These are phyloP conservation scores for Podospora australis DNA, from an alignment of 495 filamentous ascomycete genomes.

Conservation along the genomic window DNA sequence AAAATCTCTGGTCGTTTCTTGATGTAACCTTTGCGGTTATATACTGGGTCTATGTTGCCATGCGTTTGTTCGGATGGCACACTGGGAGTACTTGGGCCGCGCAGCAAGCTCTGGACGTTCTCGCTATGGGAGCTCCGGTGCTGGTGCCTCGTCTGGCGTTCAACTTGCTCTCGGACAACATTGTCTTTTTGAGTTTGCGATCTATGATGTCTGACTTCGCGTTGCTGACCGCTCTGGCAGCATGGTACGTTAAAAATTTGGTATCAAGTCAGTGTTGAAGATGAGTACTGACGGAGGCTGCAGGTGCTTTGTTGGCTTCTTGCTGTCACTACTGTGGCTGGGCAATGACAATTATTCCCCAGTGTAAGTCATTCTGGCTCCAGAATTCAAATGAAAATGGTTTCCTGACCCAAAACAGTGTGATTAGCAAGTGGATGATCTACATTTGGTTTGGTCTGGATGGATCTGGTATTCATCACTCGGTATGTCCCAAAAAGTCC, in stretches of 20 bases:
- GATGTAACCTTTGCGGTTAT: constrained; percentile 61
- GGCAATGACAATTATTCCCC: constrained; percentile 39
- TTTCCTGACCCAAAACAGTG: constrained; percentile 32
- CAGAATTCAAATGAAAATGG: no score
- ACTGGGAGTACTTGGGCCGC: constrained; percentile 27
- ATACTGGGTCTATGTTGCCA: constrained; percentile 52
- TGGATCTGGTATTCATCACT: constrained; percentile 61
- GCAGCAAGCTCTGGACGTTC: constrained; percentile 58
- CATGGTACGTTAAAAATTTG: constrained; percentile 37
- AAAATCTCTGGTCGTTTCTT: constrained; percentile 74
- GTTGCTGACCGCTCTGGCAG: constrained; percentile 54
- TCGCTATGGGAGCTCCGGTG: constrained; percentile 63
- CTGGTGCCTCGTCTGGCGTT: constrained; percentile 68
- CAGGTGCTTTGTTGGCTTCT: constrained; percentile 60
- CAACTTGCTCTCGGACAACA: constrained; percentile 65
- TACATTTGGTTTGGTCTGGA: constrained; percentile 78
- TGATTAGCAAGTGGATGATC: constrained; percentile 72
- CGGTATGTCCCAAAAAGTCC: constrained; percentile 39
- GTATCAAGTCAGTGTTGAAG: not conserved
- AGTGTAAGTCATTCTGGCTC: constrained; percentile 31
- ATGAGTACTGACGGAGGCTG: not conserved
- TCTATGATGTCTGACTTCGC: constrained; percentile 73
- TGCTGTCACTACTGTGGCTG: constrained; percentile 66
- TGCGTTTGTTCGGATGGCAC: constrained; percentile 53
- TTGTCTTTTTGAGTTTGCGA: constrained; percentile 63